A percentile compares a stretch with the other conserved stretches of the same genome.
phyloP scores from a whole-genome alignment of 2,329 filamentous ascomycete species.

The Trichoderma sp. region DNA sequence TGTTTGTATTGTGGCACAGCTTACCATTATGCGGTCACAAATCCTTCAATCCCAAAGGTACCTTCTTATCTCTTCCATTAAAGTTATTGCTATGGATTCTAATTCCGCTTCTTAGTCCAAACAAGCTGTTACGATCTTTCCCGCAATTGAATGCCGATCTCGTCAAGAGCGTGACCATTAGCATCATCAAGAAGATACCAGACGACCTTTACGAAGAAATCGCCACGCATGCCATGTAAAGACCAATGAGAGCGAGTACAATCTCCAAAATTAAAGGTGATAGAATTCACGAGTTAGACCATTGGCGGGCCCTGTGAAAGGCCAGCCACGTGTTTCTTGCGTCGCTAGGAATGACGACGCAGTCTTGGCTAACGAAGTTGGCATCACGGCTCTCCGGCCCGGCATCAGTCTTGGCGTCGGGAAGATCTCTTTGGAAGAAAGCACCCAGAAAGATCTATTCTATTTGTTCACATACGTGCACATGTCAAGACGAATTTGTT shows the following conservation, averaged over 20 bases:
- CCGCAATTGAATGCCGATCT: conserved; percentile 78
- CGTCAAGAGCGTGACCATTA: conserved; percentile 80
- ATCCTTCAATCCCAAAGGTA: conserved; percentile 83
- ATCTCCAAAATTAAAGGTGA: neutral
- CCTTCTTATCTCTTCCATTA: neutral
- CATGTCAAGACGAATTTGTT: neutral
- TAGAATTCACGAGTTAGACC: neutral
- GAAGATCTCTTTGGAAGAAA: neutral
- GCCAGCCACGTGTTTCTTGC: neutral
- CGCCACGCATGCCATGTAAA: conserved; percentile 74
- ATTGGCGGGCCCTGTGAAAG: neutral
- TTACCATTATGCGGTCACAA: conserved; percentile 82
- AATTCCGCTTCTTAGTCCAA: conserved; percentile 60
- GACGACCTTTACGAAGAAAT: conserved; percentile 89
- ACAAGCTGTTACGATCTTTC: conserved; percentile 85
- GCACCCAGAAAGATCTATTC: too few species aligned
- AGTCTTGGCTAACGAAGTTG: neutral
- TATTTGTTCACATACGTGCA: neutral
- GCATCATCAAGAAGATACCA: conserved; percentile 85
- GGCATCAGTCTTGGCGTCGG: neutral
- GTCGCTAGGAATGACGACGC: neutral
- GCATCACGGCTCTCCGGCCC: neutral
- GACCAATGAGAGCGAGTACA: neutral
- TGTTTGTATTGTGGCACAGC: conserved; percentile 90
- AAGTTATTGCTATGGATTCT: conserved; percentile 26